These are phyloP conservation scores for Leucoagaricus sp. DNA, from an alignment of 1,284 basidiomycete genomes.

Conservation along the genomic window DNA sequence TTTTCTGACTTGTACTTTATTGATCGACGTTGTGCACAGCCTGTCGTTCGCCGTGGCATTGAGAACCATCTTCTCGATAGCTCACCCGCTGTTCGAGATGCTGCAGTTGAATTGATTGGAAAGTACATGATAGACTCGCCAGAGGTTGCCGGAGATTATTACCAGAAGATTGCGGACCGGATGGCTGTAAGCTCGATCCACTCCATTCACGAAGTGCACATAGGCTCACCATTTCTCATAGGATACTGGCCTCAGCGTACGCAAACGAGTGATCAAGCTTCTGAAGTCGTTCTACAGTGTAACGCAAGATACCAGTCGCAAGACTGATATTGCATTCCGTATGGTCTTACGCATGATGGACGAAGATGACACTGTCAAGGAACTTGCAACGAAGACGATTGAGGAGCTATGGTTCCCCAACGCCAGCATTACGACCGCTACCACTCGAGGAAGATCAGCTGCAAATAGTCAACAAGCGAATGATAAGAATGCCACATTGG, in stretches of 20 bases:
- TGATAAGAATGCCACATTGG: conserved; percentile 54
- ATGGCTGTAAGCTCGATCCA: conserved; percentile 67
- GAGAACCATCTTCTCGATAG: conserved; percentile 88
- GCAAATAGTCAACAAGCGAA: conserved; percentile 15
- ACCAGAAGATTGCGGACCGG: conserved; percentile 81
- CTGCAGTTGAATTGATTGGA: conserved; percentile 93
- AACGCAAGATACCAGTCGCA: conserved; percentile 58
- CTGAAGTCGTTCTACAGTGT: conserved; percentile 81
- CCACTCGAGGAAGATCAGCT: conserved; percentile 37
- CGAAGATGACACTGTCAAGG: conserved; percentile 92
- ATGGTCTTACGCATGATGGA: conserved; percentile 88
- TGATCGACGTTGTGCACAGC: conserved; percentile 37
- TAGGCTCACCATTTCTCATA: conserved; percentile 30
- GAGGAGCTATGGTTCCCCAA: conserved; percentile 87
- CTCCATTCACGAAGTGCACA: no score
- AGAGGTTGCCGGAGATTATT: conserved; percentile 83
- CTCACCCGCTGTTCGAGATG: conserved; percentile 93
- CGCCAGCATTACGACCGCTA: conserved; percentile 25
- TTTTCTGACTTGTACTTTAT: conserved; percentile 3
- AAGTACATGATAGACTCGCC: conserved; percentile 92
- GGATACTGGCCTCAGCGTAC: conserved; percentile 91
- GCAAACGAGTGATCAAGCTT: conserved; percentile 94
- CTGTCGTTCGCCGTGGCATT: conserved; percentile 79
- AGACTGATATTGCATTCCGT: conserved; percentile 80
- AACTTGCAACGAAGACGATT: conserved; percentile 85